Evolutionary conservation across 140 eudicot genomes (phyloP).

Genomic region (Cichorium intybus): DNA sequence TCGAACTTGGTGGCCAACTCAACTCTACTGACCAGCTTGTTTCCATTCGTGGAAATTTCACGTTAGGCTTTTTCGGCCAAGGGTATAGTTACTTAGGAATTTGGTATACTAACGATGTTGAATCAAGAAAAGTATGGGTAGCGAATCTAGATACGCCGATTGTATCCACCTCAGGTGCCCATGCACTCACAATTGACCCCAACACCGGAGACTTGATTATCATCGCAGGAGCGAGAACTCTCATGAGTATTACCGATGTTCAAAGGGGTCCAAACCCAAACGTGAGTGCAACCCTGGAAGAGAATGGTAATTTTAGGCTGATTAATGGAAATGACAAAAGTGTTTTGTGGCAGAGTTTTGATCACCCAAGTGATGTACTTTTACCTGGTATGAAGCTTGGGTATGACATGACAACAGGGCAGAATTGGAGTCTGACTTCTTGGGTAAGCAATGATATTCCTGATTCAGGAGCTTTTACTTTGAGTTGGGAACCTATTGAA

Average conservation of each 20-base stretch:
- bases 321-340: not conserved
- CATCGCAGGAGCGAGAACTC: not conserved
- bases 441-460: constrained; percentile 31
- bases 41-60: constrained; percentile 28
- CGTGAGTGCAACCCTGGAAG: constrained; percentile 31
- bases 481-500: constrained; percentile 32
- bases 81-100: constrained; percentile 36
- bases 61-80: constrained; percentile 34
- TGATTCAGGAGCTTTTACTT: constrained; percentile 33
- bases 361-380: constrained; percentile 46
- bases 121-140: constrained; percentile 34
- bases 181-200: constrained; percentile 28
- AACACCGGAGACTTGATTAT: constrained; percentile 32
- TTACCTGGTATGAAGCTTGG: constrained; percentile 64
- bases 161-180: not conserved
- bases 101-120: constrained; percentile 34
- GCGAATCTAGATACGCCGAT: constrained; percentile 45
- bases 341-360: constrained; percentile 57
- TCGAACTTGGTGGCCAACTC: constrained; percentile 28
- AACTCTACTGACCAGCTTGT: constrained; percentile 26
- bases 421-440: constrained; percentile 43
- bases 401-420: constrained; percentile 25
- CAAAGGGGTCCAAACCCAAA: constrained; percentile 23
- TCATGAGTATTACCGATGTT: constrained; percentile 21
- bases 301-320: constrained; percentile 41